phyloP scores from a whole-genome alignment of 176 grass and related monocot species.

The Paspalum vaginatum region DNA sequence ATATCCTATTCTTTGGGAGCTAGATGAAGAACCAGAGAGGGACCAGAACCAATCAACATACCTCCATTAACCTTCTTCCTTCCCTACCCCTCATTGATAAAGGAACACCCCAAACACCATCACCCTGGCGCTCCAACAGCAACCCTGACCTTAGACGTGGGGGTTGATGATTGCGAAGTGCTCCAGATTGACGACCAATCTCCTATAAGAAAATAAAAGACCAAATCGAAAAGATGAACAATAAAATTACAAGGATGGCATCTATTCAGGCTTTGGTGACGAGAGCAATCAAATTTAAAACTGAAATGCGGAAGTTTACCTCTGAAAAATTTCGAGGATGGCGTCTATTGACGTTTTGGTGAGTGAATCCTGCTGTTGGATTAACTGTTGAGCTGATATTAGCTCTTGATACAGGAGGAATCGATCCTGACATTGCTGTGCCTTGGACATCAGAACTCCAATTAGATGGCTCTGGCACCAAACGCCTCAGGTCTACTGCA shows the following conservation, averaged over 20 bases:
- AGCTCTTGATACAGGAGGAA: constrained; percentile 46
- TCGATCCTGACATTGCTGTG: constrained; percentile 49
- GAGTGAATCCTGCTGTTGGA: constrained; percentile 45
- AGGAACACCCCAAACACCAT: constrained; percentile 64
- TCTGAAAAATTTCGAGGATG: constrained; percentile 55
- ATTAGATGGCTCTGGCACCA: constrained; percentile 49
- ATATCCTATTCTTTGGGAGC: not conserved
- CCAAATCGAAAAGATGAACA: not conserved
- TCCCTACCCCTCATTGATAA: constrained; percentile 60
- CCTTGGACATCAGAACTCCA: constrained; percentile 49
- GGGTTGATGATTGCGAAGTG: constrained; percentile 47
- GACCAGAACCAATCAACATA: constrained; percentile 21
- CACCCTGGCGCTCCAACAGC: constrained; percentile 58
- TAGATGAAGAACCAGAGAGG: not conserved
- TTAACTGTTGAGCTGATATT: constrained; percentile 42
- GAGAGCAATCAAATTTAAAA: constrained; percentile 16
- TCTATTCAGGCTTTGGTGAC: not conserved
- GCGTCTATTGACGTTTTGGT: constrained; percentile 48
- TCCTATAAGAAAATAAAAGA: constrained; percentile 40
- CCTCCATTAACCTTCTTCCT: constrained; percentile 69
- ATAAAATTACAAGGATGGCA: not conserved
- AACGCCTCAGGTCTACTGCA: constrained; percentile 48
- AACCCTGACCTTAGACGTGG: constrained; percentile 53
- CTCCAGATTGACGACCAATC: constrained; percentile 57
- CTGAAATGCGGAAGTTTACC: constrained; percentile 13